Percentiles rank a stretch among this genome's conserved stretches.
phyloP scores from a whole-genome alignment of 306 rosid genomes.

The Quercus agrifolia region DNA sequence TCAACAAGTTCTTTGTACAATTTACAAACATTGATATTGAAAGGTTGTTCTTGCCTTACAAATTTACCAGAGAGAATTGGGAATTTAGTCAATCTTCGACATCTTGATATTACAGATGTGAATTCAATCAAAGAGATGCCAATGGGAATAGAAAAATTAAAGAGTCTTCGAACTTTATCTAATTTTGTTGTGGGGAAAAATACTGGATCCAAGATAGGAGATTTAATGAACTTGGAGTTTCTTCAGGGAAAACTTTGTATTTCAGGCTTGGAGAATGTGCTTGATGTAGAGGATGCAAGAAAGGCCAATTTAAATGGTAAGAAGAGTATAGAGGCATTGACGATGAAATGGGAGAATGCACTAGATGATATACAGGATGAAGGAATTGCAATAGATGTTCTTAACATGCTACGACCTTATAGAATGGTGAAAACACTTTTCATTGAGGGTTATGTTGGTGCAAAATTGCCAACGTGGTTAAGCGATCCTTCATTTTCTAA shows the following conservation, averaged over 20 bases:
- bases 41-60: accelerated
- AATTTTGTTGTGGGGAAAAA: no score
- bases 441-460: neutral
- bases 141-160: neutral
- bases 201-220: no score
- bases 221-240: neutral
- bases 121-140: neutral
- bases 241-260: neutral
- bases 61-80: neutral
- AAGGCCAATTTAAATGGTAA: neutral
- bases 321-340: neutral
- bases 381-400: no score
- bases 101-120: neutral
- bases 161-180: neutral
- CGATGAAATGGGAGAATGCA: neutral
- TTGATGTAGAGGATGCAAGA: neutral
- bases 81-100: conserved; percentile 1
- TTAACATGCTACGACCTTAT: no score
- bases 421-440: neutral
- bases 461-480: neutral
- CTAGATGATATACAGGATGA: no score
- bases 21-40: conserved; percentile 13
- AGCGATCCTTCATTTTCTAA: neutral
- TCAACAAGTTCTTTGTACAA: neutral
- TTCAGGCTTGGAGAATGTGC: neutral